Evolutionary conservation across 2,329 filamentous ascomycete species (phyloP), one percentile per base, ranked within the genome.

Genomic region (Phialophora tarda): DNA sequence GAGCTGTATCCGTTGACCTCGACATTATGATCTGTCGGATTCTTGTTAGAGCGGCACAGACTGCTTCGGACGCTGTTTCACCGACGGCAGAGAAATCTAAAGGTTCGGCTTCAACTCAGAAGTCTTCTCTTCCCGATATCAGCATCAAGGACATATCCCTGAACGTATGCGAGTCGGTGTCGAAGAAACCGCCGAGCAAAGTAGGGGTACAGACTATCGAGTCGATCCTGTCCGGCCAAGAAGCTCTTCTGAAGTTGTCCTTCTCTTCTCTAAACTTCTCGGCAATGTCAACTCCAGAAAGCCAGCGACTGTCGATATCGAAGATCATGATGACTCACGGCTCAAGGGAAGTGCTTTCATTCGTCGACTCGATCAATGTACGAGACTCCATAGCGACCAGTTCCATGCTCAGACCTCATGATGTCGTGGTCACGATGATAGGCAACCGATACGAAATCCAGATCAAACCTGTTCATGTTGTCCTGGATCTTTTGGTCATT

Each of bases 401-500:
- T 59, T 68, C 71, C n/a, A 68, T 73, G 69, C 64, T 73, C 8
- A 62, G 68, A 55, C 71, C 70, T 30, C 62, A 72, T 60, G 71
- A 73, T 51, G 23, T 73, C 21, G 60, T 66, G 17, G 54, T 66
- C 3, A 71, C 59, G 17, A 66, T 71, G 34, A 47, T 62, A 1
- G 62, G 55, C 51, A 67, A 72, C 41, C 65, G 71, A 11, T 70
- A 91, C 17, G 87, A 91, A 34, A 76, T 97, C 14, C 86, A 88
- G 60, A 96, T 93, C 0, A 82, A 96, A 10, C 92, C 93, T 5
- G 77, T 97, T 1, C 86, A 89, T 65, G 77, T 97, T 10, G 86
- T 88, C 64, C 79, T 98, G 48, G 91, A 98, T 74, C 80, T 97
- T 17, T 89, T 90, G 69, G 86, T 87, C 63, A 80, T 98, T 24